phyloP scores from a whole-genome alignment of 164 flowering plant genomes.

The Echeveria elegans region DNA sequence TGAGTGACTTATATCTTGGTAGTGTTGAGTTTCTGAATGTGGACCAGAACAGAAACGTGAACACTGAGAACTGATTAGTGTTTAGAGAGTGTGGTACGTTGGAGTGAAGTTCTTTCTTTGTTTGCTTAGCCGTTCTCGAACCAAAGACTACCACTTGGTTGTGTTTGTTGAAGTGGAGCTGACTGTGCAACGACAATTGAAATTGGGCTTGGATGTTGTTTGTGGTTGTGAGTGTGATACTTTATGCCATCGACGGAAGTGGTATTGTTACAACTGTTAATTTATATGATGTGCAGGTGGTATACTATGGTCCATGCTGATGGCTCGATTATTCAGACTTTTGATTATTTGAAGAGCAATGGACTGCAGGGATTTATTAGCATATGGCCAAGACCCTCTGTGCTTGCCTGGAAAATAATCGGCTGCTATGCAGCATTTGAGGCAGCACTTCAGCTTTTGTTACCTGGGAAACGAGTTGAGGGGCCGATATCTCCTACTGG shows the following conservation, averaged over 20 bases:
- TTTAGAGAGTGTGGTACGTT: no score
- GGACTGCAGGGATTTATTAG: conserved; percentile 58
- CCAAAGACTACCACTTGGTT: no score
- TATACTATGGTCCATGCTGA: conserved; percentile 95
- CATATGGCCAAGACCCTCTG: conserved; percentile 86
- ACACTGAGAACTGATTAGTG: no score
- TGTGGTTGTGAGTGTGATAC: neutral
- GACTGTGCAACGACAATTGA: no score
- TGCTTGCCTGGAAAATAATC: conserved; percentile 72
- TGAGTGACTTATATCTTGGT: neutral
- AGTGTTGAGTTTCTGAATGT: neutral
- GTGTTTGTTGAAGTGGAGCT: no score
- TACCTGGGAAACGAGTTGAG: conserved; percentile 88
- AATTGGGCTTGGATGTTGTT: neutral
- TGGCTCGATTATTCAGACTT: conserved; percentile 69
- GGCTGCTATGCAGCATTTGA: conserved; percentile 80
- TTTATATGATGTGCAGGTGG: conserved; percentile 56
- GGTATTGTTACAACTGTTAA: neutral
- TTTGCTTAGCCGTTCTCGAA: no score
- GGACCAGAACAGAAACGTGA: neutral
- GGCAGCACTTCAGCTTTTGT: conserved; percentile 76
- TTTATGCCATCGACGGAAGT: neutral
- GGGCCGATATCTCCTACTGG: conserved; percentile 91
- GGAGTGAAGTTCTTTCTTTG: no score
- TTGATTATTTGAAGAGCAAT: conserved; percentile 43